phyloP scores from a whole-genome alignment of 805 yeast genomes.

The Metschnikowia matae region DNA sequence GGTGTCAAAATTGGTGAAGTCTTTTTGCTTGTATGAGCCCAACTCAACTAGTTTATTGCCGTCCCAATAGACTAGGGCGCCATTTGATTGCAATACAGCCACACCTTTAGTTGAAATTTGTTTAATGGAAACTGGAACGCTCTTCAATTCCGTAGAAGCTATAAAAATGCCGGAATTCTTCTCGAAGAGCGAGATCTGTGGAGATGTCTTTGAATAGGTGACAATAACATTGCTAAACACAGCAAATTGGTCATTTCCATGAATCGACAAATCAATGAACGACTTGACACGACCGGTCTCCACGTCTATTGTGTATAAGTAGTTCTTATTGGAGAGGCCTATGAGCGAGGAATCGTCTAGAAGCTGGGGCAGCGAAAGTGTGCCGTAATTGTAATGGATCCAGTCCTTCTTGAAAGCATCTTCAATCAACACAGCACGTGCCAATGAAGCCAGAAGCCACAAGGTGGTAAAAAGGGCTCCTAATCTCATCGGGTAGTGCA shows the following conservation, averaged over 20 bases:
- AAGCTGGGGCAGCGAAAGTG: slow-evolving; percentile 19
- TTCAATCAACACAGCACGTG: slow-evolving; percentile 34
- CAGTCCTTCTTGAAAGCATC: slow-evolving; percentile 56
- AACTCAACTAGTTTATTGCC: slow-evolving; percentile 1
- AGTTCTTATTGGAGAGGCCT: slow-evolving; percentile 22
- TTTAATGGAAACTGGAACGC: slow-evolving; percentile 3
- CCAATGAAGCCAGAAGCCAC: slow-evolving; percentile 5
- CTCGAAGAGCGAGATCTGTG: slow-evolving; percentile 11
- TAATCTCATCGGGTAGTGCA: slow-evolving; percentile 4
- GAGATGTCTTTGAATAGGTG: slow-evolving; percentile 8
- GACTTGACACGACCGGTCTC: slow-evolving; percentile 23
- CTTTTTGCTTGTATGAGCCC: slow-evolving; percentile 6
- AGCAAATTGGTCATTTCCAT: slow-evolving; percentile 6
- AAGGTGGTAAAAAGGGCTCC: background rate
- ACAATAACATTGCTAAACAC: slow-evolving; percentile 8
- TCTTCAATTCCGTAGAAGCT: slow-evolving; percentile 3
- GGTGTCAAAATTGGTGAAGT: background rate
- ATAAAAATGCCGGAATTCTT: slow-evolving; percentile 11
- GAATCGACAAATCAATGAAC: slow-evolving; percentile 25
- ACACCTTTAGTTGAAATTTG: background rate
- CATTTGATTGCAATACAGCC: background rate
- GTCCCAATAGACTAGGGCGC: slow-evolving; percentile 9
- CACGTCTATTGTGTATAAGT: slow-evolving; percentile 20
- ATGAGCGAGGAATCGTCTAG: slow-evolving; percentile 17
- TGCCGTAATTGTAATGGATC: slow-evolving; percentile 47